Conservation (phyloP, 345 rosid species). For the Camelina neglecta region DNA sequence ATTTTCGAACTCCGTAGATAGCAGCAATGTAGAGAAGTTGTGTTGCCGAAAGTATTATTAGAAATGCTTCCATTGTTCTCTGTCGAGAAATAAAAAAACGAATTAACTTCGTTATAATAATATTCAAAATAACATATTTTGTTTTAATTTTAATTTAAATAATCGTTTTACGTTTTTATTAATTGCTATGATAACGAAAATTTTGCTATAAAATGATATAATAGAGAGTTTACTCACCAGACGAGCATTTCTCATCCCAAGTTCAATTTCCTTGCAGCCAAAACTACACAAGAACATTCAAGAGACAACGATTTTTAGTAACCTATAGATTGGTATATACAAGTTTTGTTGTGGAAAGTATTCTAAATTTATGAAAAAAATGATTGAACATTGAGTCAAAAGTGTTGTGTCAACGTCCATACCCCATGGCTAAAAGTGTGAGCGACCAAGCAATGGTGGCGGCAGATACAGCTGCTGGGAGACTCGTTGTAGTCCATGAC, state of each 20-base stretch:
- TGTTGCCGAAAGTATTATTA: slow-evolving; percentile 79
- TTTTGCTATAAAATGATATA: slow-evolving; percentile 10
- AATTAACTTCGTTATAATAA: not conserved
- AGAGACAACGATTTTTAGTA: not conserved
- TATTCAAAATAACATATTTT: not conserved
- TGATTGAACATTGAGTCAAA: not conserved
- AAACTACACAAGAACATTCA: slow-evolving; percentile 53
- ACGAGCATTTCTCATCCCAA: slow-evolving; percentile 70
- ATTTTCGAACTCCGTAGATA: slow-evolving; percentile 54
- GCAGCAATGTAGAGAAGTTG: slow-evolving; percentile 85
- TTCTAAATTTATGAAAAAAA: not conserved
- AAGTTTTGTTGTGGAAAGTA: not conserved
- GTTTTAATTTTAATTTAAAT: not conserved
- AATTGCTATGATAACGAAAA: not conserved
- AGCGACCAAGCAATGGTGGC: slow-evolving; percentile 88
- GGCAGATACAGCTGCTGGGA: slow-evolving; percentile 76
- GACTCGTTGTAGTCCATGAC: slow-evolving; percentile 58
- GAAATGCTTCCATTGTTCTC: slow-evolving; percentile 98
- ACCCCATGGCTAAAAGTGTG: slow-evolving; percentile 93
- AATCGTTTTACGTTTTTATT: not conserved
- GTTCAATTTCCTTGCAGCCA: slow-evolving; percentile 89
- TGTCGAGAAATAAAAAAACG: slow-evolving; percentile 38
- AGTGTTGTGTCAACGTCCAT: slow-evolving; percentile 9
- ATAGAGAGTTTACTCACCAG: slow-evolving; percentile 53
- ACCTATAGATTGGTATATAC: not conserved